phyloP scores from a whole-genome alignment of 2,329 filamentous ascomycete genomes.

The Corynespora cassiicola region DNA sequence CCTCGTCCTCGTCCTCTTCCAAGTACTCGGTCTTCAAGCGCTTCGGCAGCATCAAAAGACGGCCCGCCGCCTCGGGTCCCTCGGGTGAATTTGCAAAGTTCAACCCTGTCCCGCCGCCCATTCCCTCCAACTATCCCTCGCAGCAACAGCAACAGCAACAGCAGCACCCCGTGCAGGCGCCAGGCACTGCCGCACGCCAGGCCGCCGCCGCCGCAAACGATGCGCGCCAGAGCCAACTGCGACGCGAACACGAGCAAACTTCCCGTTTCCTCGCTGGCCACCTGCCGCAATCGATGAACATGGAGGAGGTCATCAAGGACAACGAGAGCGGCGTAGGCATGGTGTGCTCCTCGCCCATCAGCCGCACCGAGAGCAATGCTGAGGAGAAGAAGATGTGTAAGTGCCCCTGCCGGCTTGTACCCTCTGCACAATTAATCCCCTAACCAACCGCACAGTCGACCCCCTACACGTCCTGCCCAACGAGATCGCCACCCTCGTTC shows the following conservation, averaged over 20 bases:
- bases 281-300: constrained; percentile 10
- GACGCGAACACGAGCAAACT: constrained; percentile 41
- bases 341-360: constrained; percentile 41
- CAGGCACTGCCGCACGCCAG: constrained; percentile 40
- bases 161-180: constrained; percentile 21
- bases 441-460: constrained; percentile 48
- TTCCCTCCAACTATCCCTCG: constrained; percentile 25
- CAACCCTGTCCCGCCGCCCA: constrained; percentile 30
- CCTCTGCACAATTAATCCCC: background rate
- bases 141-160: constrained; percentile 7
- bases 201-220: constrained; percentile 44
- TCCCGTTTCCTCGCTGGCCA: constrained; percentile 36
- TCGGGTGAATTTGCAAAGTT: constrained; percentile 30
- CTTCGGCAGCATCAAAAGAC: constrained; percentile 38
- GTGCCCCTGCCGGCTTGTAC: constrained; percentile 9
- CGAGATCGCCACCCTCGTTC: constrained; percentile 65
- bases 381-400: constrained; percentile 43
- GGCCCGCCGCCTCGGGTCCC: constrained; percentile 35
- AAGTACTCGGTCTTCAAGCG: constrained; percentile 36
- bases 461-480: constrained; percentile 62
- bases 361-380: constrained; percentile 37
- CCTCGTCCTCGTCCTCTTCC: constrained; percentile 11
- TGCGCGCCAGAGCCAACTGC: constrained; percentile 33
- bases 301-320: constrained; percentile 42
- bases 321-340: constrained; percentile 47